Evolutionary conservation across 768 basidiomycete species (phyloP), one percentile per base, ranked within the genome.

Genomic region (Serendipita sp.): DNA sequence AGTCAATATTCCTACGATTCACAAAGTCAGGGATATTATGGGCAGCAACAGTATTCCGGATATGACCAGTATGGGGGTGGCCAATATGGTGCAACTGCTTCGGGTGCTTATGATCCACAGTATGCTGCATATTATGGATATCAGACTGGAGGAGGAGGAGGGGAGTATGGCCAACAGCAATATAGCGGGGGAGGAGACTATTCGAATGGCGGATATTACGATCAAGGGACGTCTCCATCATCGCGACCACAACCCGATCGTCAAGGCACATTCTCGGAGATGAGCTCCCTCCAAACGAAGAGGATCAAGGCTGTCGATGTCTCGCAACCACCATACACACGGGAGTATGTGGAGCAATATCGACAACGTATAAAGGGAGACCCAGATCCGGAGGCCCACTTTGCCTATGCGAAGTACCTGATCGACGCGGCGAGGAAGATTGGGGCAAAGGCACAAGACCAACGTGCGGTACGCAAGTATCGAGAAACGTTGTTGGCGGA

Each of bases 391-490:
- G 96, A 98, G 72, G 90, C 94, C 26, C 96, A 98, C 71, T 98
- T 97, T 72, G 77, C 87, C 26, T 99, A 96, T 70, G 90, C 94
- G n/a, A 97, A 95, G 75, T 99, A 98, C 72, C 84, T 99, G 64
- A 93, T 99, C 71, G 96, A 98, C 69, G 96, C 96, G 31, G 96
- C 96, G 14, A 92, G 90, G 75, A 86, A 93, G 72, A 85, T 97
- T 65, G 83, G 90, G 17, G 74, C 78, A 9, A 78, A 81, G 30
- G 80, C 83, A 4, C 84, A 79, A 66, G 88, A 92, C 67, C 85
- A 88, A 70, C 85, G 90, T 28, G 79, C 84, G 17, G 90, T 90
- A 2, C 85, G 90, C 72, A 94, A 89, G 72, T 98, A 94, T 71
- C 83, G 89, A 62, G 95, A 98, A 71, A 69, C 83, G 17, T 81